Evolutionary conservation across 176 grass and related monocot genomes (phyloP), one percentile per base, ranked within the genome.

Genomic region (Raddia guianensis): DNA sequence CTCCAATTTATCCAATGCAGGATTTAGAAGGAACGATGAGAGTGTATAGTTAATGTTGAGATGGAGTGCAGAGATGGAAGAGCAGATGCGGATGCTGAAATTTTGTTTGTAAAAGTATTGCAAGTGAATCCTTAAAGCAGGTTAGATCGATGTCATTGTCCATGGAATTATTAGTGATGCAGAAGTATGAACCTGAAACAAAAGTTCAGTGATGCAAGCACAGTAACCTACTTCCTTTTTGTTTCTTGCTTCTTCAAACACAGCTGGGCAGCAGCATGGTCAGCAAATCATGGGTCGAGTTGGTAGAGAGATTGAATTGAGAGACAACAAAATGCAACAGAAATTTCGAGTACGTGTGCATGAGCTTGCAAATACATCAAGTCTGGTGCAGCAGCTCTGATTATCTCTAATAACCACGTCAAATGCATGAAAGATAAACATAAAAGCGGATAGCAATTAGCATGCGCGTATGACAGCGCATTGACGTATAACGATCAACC

Each of bases 391-490:
- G 59, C 6, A 20, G 37, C 15, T 62, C 33, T 54, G 47, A 63
- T 71, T 9, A 40, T 60, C 16, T 19, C 42, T 40, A 54, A 48
- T 19, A 33, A 2, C 70, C 56, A 40, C 51, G 2, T 20, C 4
- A 11, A 40, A 21, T 50, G 43, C 16, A 10, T 27, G 77, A 12
- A 57, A 57, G n/a, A 46, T 6, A 18, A 56, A 68, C 37, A 2
- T 37, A 37, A 27, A 27, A 27, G 6, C 62, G 47, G 11, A 63
- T 53, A 73, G 49, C 46, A 64, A 51, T 63, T 47, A 80, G 10
- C 16, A 53, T 55, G 12, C 27, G 70, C 42, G 69, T 53, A 65
- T 67, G 71, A 57, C 67, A 85, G 19, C n/a, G 13, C 56, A 15
- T 44, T 19, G 56, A 64, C 66, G 66, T 34, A 27, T 19, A 52